phyloP scores from a whole-genome alignment of 306 rosid genomes.

The Quillaja saponaria region DNA sequence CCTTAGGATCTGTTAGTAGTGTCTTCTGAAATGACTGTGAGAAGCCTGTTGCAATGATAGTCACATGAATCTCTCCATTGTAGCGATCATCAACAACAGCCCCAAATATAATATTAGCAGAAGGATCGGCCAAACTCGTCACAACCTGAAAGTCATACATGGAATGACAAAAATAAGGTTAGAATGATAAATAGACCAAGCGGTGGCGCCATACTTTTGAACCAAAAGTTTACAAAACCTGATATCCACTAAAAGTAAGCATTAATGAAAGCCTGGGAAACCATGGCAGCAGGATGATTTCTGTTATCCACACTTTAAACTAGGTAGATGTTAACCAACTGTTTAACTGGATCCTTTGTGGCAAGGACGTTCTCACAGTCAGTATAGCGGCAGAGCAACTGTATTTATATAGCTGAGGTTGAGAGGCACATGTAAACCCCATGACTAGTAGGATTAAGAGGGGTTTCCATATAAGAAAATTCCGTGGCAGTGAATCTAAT shows the following conservation, averaged over 20 bases:
- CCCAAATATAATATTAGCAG: constrained; percentile 93
- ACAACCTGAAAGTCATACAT: constrained; percentile 59
- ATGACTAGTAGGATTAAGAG: constrained; percentile 2
- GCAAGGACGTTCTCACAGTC: no score
- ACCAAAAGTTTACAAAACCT: background rate
- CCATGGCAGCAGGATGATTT: no score
- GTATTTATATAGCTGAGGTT: no score
- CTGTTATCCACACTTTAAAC: background rate
- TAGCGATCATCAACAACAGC: constrained; percentile 96
- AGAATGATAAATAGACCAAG: background rate
- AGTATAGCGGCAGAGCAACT: background rate
- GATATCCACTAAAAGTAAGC: background rate
- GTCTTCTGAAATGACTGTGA: constrained; percentile 91
- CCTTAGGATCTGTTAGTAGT: constrained; percentile 83
- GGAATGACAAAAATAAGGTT: no score
- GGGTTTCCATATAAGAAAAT: background rate
- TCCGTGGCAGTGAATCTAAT: constrained; percentile 12
- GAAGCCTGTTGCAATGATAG: constrained; percentile 91
- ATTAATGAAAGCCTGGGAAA: background rate
- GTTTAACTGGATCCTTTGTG: constrained; percentile 19
- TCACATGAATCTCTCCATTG: constrained; percentile 89
- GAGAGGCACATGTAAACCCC: background rate
- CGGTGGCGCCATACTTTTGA: background rate
- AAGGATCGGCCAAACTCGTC: constrained; percentile 95
- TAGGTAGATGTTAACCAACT: background rate